Evolutionary conservation across 1,284 basidiomycete genomes (phyloP).

Genomic region (Entoloma clypeatum): DNA sequence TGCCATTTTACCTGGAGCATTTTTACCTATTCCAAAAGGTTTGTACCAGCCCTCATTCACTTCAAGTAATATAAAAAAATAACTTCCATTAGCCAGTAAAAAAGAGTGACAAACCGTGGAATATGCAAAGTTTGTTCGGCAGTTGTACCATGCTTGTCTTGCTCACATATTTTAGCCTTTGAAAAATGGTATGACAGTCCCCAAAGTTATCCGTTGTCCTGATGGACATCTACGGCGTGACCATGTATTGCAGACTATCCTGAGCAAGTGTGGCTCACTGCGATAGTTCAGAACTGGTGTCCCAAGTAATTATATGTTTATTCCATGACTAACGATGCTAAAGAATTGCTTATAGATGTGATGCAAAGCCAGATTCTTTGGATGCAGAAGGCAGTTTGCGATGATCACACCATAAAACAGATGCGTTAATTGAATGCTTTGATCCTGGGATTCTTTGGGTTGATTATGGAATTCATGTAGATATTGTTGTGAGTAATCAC

Average conservation of each 20-base stretch:
- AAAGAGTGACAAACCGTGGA: constrained; percentile 11
- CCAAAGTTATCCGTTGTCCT: constrained; percentile 22
- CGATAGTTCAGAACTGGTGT: constrained; percentile 32
- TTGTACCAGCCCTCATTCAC: constrained; percentile 6
- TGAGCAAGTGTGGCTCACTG: constrained; percentile 29
- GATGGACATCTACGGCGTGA: constrained; percentile 30
- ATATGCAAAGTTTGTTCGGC: constrained; percentile 25
- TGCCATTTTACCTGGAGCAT: constrained; percentile 24
- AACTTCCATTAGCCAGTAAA: constrained; percentile 11
- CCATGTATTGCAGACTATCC: constrained; percentile 38
- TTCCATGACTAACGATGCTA: constrained; percentile 3
- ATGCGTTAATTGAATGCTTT: constrained; percentile 17
- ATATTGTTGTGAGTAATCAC: constrained; percentile 26
- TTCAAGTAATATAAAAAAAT: neutral
- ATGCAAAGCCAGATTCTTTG: constrained; percentile 19
- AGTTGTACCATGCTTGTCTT: constrained; percentile 29
- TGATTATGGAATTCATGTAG: constrained; percentile 27
- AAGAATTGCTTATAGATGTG: constrained; percentile 22
- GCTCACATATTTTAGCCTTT: constrained; percentile 21
- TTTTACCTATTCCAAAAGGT: constrained; percentile 35
- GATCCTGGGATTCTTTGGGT: constrained; percentile 22
- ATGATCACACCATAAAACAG: constrained; percentile 24
- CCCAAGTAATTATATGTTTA: constrained; percentile 22
- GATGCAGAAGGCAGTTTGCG: constrained; percentile 16
- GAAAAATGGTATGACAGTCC: constrained; percentile 24